Percentiles rank a stretch among this genome's conserved stretches.
These are phyloP conservation scores for Tulasnella sp. DNA, from an alignment of 768 basidiomycete species.

Conservation along the genomic window DNA sequence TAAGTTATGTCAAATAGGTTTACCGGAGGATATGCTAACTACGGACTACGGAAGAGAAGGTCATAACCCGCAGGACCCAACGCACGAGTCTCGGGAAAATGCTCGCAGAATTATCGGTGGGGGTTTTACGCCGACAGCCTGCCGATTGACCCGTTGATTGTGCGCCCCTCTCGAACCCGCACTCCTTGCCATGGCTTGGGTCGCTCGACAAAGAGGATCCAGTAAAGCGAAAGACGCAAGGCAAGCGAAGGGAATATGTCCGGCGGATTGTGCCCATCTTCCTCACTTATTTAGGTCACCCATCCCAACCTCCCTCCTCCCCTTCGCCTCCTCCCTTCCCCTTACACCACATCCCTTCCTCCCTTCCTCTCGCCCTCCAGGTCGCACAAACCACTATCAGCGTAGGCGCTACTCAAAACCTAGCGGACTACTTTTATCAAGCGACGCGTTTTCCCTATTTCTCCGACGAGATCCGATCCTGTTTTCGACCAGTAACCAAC, in stretches of 20 bases:
- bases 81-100: slow-evolving; percentile 23
- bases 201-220: slow-evolving; percentile 4
- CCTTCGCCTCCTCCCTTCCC: slow-evolving; percentile 13
- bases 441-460: background rate
- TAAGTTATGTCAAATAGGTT: slow-evolving; percentile 8
- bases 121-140: slow-evolving; percentile 18
- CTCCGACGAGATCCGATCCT: background rate
- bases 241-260: slow-evolving; percentile 26
- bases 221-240: slow-evolving; percentile 19
- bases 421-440: slow-evolving; percentile 6
- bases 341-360: slow-evolving; percentile 6
- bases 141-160: slow-evolving; percentile 20
- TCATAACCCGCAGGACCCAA: slow-evolving; percentile 18
- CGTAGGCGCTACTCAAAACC: slow-evolving; percentile 10
- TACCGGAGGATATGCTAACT: background rate
- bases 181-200: slow-evolving; percentile 22
- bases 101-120: slow-evolving; percentile 22
- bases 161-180: slow-evolving; percentile 18
- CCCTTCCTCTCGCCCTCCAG: background rate
- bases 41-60: slow-evolving; percentile 13
- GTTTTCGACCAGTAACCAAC: slow-evolving; percentile 15
- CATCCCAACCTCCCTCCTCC: background rate
- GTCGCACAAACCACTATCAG: slow-evolving; percentile 9
- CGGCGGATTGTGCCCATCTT: slow-evolving; percentile 13
- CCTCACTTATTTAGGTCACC: slow-evolving; percentile 2